phyloP scores from a whole-genome alignment of 1,284 basidiomycete species.

The Microbotryum saponariae region DNA sequence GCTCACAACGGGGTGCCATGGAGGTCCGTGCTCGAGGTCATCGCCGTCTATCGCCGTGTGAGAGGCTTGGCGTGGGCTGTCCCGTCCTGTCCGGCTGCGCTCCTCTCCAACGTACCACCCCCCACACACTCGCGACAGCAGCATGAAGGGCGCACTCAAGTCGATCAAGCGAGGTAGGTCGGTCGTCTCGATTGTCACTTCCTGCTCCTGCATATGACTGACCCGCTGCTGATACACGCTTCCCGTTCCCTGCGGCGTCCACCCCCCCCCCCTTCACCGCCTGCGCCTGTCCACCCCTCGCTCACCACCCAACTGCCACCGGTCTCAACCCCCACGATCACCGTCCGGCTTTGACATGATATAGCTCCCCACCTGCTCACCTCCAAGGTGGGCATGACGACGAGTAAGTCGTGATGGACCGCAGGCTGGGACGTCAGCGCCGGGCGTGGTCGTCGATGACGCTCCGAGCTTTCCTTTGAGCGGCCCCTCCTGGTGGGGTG shows the following conservation, averaged over 20 bases:
- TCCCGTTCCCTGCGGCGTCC: no score
- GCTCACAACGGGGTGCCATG: no score
- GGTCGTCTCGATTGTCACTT: no score
- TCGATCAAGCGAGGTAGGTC: conserved; percentile 20
- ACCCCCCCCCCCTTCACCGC: no score
- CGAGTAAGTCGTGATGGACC: conserved; percentile 56
- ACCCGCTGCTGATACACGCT: no score
- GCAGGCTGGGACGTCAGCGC: conserved; percentile 4
- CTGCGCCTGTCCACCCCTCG: no score
- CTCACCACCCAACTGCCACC: conserved; percentile 10
- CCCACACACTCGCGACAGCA: neutral
- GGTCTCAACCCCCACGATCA: conserved; percentile 1
- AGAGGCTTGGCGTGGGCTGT: no score
- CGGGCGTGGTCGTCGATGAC: conserved; percentile 11
- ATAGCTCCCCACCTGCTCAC: conserved; percentile 81
- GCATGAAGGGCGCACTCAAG: conserved; percentile 13
- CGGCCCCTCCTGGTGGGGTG: neutral
- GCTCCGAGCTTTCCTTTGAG: neutral
- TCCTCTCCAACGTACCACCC: no score
- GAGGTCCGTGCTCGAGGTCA: no score
- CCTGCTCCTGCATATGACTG: no score
- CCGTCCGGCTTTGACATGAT: conserved; percentile 8
- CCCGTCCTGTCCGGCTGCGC: no score
- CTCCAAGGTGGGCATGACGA: conserved; percentile 75
- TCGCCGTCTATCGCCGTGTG: no score